Percentiles rank a stretch among this genome's conserved stretches.
phyloP scores from a whole-genome alignment of 306 rosid species.

The Sphenostylis stenocarpa region DNA sequence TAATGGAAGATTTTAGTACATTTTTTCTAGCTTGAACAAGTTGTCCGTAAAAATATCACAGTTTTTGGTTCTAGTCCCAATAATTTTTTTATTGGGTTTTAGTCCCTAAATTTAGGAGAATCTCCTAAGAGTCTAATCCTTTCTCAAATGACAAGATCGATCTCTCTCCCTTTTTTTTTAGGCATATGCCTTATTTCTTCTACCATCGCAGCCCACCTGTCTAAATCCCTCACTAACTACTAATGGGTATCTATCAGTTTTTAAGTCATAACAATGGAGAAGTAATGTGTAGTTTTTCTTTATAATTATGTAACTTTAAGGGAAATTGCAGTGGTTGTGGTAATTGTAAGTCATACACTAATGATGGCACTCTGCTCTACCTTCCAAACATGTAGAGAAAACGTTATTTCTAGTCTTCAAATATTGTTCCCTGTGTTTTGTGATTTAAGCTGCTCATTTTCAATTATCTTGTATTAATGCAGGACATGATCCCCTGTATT shows the following conservation, averaged over 20 bases:
- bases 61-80: neutral
- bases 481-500: conserved; percentile 91
- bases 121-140: too few relatives aligned
- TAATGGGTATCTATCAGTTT: neutral
- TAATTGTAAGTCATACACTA: neutral
- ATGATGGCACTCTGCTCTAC: neutral
- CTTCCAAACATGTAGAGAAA: neutral
- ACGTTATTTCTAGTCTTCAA: conserved; percentile 2
- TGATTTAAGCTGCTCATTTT: conserved; percentile 17
- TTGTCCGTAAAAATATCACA: neutral
- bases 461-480: conserved; percentile 33
- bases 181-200: too few relatives aligned
- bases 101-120: too few relatives aligned
- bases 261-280: neutral
- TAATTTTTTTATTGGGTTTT: too few relatives aligned
- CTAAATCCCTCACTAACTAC: neutral
- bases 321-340: neutral
- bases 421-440: neutral
- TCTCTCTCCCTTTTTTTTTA: too few relatives aligned
- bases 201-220: neutral
- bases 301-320: neutral
- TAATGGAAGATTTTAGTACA: neutral
- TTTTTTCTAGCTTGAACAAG: neutral
- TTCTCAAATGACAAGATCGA: too few relatives aligned
- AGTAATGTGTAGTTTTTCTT: neutral